phyloP scores from a whole-genome alignment of 352 stramenopile genomes.

The Phytopythium boreale region DNA sequence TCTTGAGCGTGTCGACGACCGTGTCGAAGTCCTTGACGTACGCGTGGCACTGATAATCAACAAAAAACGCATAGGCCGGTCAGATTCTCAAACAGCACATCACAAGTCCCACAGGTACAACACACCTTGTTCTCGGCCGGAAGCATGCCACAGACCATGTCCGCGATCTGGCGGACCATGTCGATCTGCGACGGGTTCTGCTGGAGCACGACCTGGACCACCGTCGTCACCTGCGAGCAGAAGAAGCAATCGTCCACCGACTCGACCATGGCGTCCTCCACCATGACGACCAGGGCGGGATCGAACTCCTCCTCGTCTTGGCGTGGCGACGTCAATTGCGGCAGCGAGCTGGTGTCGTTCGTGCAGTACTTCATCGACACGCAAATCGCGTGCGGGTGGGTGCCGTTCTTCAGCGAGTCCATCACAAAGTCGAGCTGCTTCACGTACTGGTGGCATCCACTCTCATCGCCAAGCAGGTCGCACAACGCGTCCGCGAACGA shows the following conservation, averaged over 20 bases:
- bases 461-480: constrained; percentile 24
- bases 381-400: constrained; percentile 30
- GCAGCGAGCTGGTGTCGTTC: neutral
- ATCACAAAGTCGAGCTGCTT: constrained; percentile 32
- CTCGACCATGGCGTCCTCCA: constrained; percentile 31
- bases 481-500: constrained; percentile 27
- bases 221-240: constrained; percentile 58
- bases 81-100: constrained; percentile 8
- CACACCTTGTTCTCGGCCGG: constrained; percentile 58
- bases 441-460: constrained; percentile 28
- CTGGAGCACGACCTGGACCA: constrained; percentile 52
- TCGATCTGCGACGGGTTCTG: constrained; percentile 50
- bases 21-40: constrained; percentile 58
- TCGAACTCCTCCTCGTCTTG: constrained; percentile 22
- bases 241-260: constrained; percentile 58
- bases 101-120: neutral
- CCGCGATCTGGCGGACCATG: constrained; percentile 57
- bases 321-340: neutral
- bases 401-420: constrained; percentile 32
- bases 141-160: constrained; percentile 58
- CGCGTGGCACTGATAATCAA: constrained; percentile 41
- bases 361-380: constrained; percentile 30
- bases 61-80: constrained; percentile 9
- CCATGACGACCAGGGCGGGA: constrained; percentile 23
- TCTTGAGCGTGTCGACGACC: constrained; percentile 62